phyloP scores from a whole-genome alignment of 225 moss, liverwort and hornwort species.

The Bryoerythrophyllum caledonicum region DNA sequence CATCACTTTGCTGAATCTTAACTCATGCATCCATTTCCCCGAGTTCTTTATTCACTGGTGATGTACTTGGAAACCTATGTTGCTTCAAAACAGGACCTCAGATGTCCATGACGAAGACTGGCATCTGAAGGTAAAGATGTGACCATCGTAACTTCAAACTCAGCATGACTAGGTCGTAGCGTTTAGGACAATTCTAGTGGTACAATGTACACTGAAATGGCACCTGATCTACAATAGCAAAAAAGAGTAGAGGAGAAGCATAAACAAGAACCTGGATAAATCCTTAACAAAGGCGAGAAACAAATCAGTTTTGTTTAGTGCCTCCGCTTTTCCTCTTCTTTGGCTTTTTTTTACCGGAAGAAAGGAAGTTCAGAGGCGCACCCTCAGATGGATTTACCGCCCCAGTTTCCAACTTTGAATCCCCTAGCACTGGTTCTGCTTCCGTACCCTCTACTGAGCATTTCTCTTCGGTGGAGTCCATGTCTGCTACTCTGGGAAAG shows the following conservation, averaged over 20 bases:
- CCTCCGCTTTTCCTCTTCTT: slow-evolving; percentile 34
- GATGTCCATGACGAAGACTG: background rate
- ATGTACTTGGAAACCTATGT: background rate
- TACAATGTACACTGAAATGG: slow-evolving; percentile 18
- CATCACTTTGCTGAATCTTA: slow-evolving; percentile 21
- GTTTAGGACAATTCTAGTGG: background rate
- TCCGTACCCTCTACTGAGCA: background rate
- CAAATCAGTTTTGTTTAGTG: slow-evolving; percentile 22
- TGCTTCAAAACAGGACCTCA: slow-evolving; percentile 10
- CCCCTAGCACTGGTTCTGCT: background rate
- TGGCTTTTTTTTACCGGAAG: slow-evolving; percentile 27
- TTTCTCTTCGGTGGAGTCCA: slow-evolving; percentile 13
- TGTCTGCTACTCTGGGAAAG: slow-evolving; percentile 28
- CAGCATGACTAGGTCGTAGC: background rate
- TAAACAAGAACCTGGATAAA: slow-evolving; percentile 11
- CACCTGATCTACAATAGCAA: slow-evolving; percentile 1
- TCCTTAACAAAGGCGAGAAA: background rate
- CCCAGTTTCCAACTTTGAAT: slow-evolving; percentile 4
- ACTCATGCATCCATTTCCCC: slow-evolving; percentile 9
- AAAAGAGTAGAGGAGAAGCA: background rate
- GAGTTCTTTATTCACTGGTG: slow-evolving; percentile 9
- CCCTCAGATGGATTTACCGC: background rate
- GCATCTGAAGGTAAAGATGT: background rate
- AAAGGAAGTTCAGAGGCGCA: slow-evolving; percentile 9
- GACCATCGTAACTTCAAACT: background rate